phyloP scores from a whole-genome alignment of 495 filamentous ascomycete genomes.

The Sphaerosporella brunnea region DNA sequence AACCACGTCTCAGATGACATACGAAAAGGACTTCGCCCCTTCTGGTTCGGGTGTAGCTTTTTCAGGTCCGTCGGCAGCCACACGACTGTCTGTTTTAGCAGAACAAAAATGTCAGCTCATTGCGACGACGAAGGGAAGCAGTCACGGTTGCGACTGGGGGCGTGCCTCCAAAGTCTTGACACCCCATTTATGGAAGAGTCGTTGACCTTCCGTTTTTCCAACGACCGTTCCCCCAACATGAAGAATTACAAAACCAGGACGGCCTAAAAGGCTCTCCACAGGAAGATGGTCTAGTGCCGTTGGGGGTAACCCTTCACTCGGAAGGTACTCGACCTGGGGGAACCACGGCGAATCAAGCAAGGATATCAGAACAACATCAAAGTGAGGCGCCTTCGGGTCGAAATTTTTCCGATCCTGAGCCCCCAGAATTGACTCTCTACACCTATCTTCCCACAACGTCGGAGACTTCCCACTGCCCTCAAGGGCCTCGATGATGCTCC shows the following conservation, averaged over 20 bases:
- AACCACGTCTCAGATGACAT: not conserved
- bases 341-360: not conserved
- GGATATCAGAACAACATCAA: not conserved
- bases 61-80: not conserved
- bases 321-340: not conserved
- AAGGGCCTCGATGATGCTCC: not conserved
- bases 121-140: not conserved
- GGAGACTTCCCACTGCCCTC: not conserved
- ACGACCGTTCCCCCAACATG: not conserved
- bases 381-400: not conserved
- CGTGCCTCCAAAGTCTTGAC: not conserved
- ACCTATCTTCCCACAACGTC: not conserved
- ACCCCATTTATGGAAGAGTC: not conserved
- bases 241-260: not conserved
- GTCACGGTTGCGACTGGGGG: not conserved
- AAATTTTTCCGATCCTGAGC: not conserved
- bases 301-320: not conserved
- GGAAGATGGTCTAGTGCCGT: not conserved
- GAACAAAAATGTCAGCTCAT: not conserved
- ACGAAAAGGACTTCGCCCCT: not conserved
- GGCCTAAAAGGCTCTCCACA: not conserved
- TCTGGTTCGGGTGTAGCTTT: not conserved
- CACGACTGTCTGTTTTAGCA: not conserved
- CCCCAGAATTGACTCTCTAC: not conserved
- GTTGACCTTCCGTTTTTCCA: not conserved